Percentiles rank a stretch among this genome's conserved stretches.
Evolutionary conservation across 805 yeast genomes (phyloP).

Genomic region (Kuraishia floccosa): DNA sequence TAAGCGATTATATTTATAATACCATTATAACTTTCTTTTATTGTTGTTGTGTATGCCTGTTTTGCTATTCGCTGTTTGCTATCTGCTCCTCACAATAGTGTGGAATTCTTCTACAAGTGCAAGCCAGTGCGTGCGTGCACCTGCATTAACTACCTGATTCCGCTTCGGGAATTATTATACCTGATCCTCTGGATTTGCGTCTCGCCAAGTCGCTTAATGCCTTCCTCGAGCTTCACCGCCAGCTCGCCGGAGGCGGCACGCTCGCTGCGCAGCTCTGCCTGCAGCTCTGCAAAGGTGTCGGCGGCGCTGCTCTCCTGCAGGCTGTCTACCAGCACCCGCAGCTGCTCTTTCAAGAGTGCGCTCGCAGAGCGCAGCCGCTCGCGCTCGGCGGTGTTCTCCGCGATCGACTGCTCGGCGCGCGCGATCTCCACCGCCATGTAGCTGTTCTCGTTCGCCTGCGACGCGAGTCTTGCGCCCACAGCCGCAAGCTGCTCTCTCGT

Average conservation of each 20-base stretch:
- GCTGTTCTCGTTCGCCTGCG: slow-evolving; percentile 43
- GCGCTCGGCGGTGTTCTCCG: slow-evolving; percentile 27
- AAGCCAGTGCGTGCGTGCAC: no score
- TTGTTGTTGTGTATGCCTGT: no score
- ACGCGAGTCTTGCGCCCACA: slow-evolving; percentile 29
- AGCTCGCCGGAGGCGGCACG: background rate
- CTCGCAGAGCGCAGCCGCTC: slow-evolving; percentile 1
- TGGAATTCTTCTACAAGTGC: no score
- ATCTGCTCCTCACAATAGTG: no score
- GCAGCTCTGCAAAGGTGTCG: background rate
- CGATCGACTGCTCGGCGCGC: slow-evolving; percentile 37
- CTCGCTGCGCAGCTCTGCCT: background rate
- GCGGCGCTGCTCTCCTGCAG: background rate
- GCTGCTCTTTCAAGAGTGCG: background rate
- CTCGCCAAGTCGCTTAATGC: slow-evolving; percentile 1
- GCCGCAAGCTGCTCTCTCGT: slow-evolving; percentile 33
- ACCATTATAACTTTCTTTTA: no score
- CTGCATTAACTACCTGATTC: no score
- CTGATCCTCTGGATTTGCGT: slow-evolving; percentile 2
- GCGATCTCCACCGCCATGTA: slow-evolving; percentile 53
- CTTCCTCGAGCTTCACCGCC: slow-evolving; percentile 1
- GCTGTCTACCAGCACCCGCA: background rate
- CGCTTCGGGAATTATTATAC: background rate
- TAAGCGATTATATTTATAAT: no score
- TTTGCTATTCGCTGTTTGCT: no score